phyloP scores from a whole-genome alignment of 2,329 filamentous ascomycete genomes.

The Pseudodiploospora longispora region DNA sequence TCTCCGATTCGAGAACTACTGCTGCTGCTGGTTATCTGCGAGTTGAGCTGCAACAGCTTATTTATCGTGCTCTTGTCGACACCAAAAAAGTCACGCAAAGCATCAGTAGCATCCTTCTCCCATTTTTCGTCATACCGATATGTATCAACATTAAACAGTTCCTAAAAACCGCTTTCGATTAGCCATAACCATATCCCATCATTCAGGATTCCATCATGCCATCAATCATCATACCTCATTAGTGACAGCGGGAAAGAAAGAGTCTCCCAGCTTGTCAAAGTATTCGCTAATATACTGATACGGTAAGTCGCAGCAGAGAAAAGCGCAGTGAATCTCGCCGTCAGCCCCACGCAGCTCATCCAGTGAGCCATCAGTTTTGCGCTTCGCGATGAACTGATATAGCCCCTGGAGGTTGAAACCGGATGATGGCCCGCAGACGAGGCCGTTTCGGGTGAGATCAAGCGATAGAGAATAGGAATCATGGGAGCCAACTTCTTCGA shows the following conservation, averaged over 20 bases:
- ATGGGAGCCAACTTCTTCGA: slow-evolving; percentile 47
- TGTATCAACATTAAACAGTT: slow-evolving; percentile 39
- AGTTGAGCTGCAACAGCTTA: slow-evolving; percentile 2
- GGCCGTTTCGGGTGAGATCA: slow-evolving; percentile 45
- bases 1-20: slow-evolving; percentile 4
- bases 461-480: slow-evolving; percentile 48
- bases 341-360: slow-evolving; percentile 30
- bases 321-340: slow-evolving; percentile 45
- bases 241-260: slow-evolving; percentile 39
- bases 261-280: slow-evolving; percentile 43
- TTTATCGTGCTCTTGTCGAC: not conserved
- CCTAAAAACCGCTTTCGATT: slow-evolving; percentile 23
- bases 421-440: slow-evolving; percentile 54
- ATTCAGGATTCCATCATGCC: not conserved
- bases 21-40: slow-evolving; percentile 14
- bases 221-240: slow-evolving; percentile 24
- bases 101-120: not conserved
- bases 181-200: not conserved
- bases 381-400: slow-evolving; percentile 39
- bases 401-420: slow-evolving; percentile 48
- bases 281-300: slow-evolving; percentile 55
- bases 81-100: not conserved
- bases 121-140: slow-evolving; percentile 24
- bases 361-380: slow-evolving; percentile 37
- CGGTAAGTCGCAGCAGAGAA: slow-evolving; percentile 54